Evolutionary conservation across 2,329 filamentous ascomycete genomes (phyloP).

Genomic region (Ophiostoma pallidulum): DNA sequence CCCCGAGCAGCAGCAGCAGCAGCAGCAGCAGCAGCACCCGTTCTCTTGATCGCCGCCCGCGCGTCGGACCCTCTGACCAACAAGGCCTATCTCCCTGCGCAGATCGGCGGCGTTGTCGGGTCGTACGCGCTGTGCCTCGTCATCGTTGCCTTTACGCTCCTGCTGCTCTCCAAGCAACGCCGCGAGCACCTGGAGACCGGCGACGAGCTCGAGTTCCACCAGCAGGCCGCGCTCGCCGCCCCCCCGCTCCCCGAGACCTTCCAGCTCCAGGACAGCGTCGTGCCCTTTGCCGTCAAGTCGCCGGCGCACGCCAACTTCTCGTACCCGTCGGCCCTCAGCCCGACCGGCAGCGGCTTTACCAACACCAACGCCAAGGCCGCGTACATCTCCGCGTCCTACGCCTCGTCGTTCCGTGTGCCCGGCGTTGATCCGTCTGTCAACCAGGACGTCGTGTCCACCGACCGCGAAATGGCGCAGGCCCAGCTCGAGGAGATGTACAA

Average conservation of each 20-base stretch:
- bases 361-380: conserved; percentile 21
- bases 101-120: conserved; percentile 75
- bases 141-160: conserved; percentile 57
- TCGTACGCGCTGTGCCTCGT: conserved; percentile 73
- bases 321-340: conserved; percentile 31
- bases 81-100: conserved; percentile 59
- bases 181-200: conserved; percentile 42
- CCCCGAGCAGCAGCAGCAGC: too few species aligned
- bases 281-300: conserved; percentile 23
- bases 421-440: conserved; percentile 66
- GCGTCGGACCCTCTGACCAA: conserved; percentile 49
- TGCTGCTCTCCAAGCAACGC: conserved; percentile 49
- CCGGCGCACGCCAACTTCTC: conserved; percentile 37
- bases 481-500: conserved; percentile 88
- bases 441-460: conserved; percentile 61
- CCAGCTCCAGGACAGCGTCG: conserved; percentile 19
- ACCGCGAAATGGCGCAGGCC: conserved; percentile 64
- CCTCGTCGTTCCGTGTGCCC: conserved; percentile 39
- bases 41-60: conserved; percentile 38
- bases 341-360: too few species aligned
- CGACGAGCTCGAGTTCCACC: conserved; percentile 38
- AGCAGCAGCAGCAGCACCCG: too few species aligned
- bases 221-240: conserved; percentile 19
- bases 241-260: conserved; percentile 21
- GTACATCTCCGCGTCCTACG: conserved; percentile 38